These are phyloP conservation scores for Lentinula raphanica DNA, from an alignment of 768 basidiomycete species.

Conservation along the genomic window DNA sequence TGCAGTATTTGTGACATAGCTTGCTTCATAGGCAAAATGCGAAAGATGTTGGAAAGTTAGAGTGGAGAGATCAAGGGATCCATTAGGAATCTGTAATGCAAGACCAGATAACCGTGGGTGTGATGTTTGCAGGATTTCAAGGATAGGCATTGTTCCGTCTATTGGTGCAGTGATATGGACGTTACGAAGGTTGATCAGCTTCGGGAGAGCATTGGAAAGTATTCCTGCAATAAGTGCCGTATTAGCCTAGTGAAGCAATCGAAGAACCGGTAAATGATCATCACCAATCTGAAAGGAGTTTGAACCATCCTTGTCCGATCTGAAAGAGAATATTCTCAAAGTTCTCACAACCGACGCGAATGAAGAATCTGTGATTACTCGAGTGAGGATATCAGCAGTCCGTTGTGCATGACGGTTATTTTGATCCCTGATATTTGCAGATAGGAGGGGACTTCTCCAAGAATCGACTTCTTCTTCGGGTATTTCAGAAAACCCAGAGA, in stretches of 20 bases:
- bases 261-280: conserved; percentile 1
- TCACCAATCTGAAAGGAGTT: conserved; percentile 64
- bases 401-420: conserved; percentile 55
- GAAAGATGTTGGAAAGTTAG: conserved; percentile 50
- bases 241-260: background rate
- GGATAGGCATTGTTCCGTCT: conserved; percentile 46
- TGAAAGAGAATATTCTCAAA: conserved; percentile 53
- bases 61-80: conserved; percentile 38
- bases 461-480: conserved; percentile 21
- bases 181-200: conserved; percentile 52
- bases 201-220: conserved; percentile 64
- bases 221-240: conserved; percentile 39
- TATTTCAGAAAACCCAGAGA: conserved; percentile 33
- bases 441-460: conserved; percentile 8
- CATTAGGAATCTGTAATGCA: conserved; percentile 42
- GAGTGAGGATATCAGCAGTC: conserved; percentile 65
- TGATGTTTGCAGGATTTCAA: conserved; percentile 46
- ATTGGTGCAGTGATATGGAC: conserved; percentile 56
- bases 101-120: conserved; percentile 51
- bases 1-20: conserved; percentile 21
- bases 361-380: conserved; percentile 53
- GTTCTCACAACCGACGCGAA: conserved; percentile 58
- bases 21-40: conserved; percentile 53
- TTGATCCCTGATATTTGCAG: conserved; percentile 25
- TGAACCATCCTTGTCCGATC: conserved; percentile 40